Evolutionary conservation across 2,329 filamentous ascomycete genomes (phyloP), one percentile per base, ranked within the genome.

Genomic region (Neopestalotiopsis rosae): DNA sequence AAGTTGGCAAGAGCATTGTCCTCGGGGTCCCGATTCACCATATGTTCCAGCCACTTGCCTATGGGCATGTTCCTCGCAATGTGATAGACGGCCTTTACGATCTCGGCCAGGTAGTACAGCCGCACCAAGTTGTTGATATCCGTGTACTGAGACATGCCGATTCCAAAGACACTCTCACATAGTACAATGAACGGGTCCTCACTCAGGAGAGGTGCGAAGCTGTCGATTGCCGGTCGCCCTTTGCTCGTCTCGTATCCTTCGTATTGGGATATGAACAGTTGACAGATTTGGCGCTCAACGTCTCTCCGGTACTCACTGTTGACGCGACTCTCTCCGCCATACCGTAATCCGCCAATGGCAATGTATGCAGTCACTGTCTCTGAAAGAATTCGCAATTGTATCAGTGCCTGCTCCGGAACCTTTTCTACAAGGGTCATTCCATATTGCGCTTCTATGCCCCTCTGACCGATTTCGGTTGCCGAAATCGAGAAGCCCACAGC

Each of bases 281-380:
- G 91, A 71, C 87, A 90, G 71, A 94, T 87, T 78, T 97, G 94
- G 61, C 90, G 86, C 71, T 91, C 88, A 74, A 91, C 91, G 69
- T 92, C 90, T 61, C 86, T 84, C 69, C 83, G 84, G 75, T 93
- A 93, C 76, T 96, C 93, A 61, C 82, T 82, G 63, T 89, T 87
- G 13, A 93, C 89, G 69, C 85, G 86, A 71, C 88, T 91, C 7
- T 89, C 86, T 0, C 87, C 86, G 3, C 83, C 84, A 24, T 87
- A 85, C 64, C 89, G 87, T 57, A 95, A 85, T 4, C 90, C 89
- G 1, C 94, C 93, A 69, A 97, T 86, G 1, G 94, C 89, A 67
- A 95, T 88, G 79, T 96, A 98, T 0, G 95, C 95, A 38, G 92
- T 89, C 1, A 93, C 92, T 1, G 95, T 98, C 82, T 98, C 96